Percentiles rank a stretch among this genome's conserved stretches.
Evolutionary conservation across 139 green algal genomes (phyloP).

Genomic region (Chlorella ohadii): DNA sequence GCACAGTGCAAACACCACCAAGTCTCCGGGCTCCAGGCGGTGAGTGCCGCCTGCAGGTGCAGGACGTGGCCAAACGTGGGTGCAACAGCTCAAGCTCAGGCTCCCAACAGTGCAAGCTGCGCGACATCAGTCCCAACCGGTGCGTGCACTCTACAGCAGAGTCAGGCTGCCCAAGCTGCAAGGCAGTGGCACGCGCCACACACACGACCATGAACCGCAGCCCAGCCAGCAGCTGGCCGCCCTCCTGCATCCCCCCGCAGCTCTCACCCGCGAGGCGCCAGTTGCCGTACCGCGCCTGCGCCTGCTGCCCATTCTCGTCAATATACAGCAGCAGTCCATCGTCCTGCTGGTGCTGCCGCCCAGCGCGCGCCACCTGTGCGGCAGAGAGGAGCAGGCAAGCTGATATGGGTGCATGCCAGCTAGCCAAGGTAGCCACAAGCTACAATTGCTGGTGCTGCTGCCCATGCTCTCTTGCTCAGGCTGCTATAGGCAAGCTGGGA

Average conservation of each 20-base stretch:
- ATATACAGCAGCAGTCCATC: conserved; percentile 49
- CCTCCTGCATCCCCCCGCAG: background rate
- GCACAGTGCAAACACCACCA: conserved; percentile 56
- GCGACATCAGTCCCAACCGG: no score
- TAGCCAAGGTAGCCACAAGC: no score
- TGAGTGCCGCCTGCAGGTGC: conserved; percentile 6
- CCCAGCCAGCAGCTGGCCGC: no score
- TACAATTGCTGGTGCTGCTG: no score
- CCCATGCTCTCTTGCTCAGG: no score
- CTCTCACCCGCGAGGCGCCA: conserved; percentile 20
- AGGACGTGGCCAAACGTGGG: no score
- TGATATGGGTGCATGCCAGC: no score
- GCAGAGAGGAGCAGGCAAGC: background rate
- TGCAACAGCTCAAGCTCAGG: no score
- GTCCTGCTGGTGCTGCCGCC: conserved; percentile 22
- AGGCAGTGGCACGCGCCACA: background rate
- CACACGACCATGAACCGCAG: background rate
- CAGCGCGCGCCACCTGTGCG: conserved; percentile 6
- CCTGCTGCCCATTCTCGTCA: conserved; percentile 27
- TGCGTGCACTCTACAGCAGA: background rate
- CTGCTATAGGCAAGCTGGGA: no score
- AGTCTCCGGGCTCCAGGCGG: conserved; percentile 32
- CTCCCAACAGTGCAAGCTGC: no score
- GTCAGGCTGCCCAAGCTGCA: background rate
- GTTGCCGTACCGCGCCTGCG: conserved; percentile 41